These are phyloP conservation scores for Chloroidium sp. DNA, from an alignment of 163 green algal species.

Conservation along the genomic window DNA sequence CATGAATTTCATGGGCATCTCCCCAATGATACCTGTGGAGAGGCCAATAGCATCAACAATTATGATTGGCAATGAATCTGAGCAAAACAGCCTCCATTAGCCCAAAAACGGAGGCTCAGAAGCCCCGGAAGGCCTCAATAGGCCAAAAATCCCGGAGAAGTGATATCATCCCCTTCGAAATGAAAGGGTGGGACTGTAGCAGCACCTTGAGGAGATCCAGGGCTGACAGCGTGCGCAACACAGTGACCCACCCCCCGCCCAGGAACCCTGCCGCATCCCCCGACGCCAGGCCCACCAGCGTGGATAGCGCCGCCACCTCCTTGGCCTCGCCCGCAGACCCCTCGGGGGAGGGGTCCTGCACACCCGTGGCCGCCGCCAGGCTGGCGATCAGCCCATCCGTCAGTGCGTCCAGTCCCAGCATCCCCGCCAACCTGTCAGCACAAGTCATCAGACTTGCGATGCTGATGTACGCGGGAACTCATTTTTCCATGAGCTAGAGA, in stretches of 20 bases:
- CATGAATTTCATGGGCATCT: too few species aligned
- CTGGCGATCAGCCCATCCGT: constrained; percentile 46
- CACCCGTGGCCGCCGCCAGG: constrained; percentile 33
- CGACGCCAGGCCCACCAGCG: constrained; percentile 29
- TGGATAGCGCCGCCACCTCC: constrained; percentile 43
- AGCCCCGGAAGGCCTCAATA: too few species aligned
- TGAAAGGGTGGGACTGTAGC: too few species aligned
- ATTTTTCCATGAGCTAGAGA: too few species aligned
- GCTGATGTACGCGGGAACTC: too few species aligned
- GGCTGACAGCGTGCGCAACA: constrained; percentile 59
- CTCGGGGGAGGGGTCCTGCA: constrained; percentile 1
- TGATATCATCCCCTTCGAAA: too few species aligned
- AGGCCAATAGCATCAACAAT: too few species aligned
- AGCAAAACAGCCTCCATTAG: too few species aligned
- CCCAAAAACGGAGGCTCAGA: too few species aligned
- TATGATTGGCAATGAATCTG: too few species aligned
- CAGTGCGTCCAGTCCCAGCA: constrained; percentile 56
- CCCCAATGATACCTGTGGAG: too few species aligned
- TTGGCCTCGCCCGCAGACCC: constrained; percentile 27
- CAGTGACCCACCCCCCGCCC: constrained; percentile 60
- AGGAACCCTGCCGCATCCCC: constrained; percentile 55
- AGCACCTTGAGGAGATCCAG: constrained; percentile 53
- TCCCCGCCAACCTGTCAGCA: constrained; percentile 39
- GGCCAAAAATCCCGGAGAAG: too few species aligned
- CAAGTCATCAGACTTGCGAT: neutral